Percentiles rank a stretch among this genome's conserved stretches.
Conservation (phyloP, 225 moss, liverwort and hornwort species). For the Bryoerythrophyllum caledonicum region DNA sequence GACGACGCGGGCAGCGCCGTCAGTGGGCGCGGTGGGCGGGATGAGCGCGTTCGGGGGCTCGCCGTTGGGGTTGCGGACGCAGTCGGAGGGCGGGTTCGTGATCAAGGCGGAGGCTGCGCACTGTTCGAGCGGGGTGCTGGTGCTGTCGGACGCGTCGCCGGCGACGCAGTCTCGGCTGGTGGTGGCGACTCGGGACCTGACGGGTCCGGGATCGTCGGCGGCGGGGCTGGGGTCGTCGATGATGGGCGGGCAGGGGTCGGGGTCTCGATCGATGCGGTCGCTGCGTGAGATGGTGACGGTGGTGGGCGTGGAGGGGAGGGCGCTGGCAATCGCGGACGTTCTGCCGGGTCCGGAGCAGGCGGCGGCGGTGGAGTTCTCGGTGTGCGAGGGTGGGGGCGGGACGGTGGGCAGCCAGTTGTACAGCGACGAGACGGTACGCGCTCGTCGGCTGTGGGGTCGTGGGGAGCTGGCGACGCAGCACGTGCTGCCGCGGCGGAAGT, state of each 20-base stretch:
- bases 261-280: conserved; percentile 69
- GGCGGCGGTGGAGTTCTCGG: conserved; percentile 88
- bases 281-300: conserved; percentile 88
- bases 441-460: conserved; percentile 89
- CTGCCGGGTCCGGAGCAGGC: conserved; percentile 86
- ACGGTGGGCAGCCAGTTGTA: conserved; percentile 35
- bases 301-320: conserved; percentile 84
- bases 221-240: conserved; percentile 35
- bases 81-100: conserved; percentile 71
- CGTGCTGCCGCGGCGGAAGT: conserved; percentile 77
- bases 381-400: conserved; percentile 71
- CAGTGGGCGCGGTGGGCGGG: conserved; percentile 65
- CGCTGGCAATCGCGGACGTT: conserved; percentile 92
- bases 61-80: conserved; percentile 57
- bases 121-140: conserved; percentile 84
- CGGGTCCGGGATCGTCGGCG: conserved; percentile 50
- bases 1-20: conserved; percentile 92
- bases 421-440: conserved; percentile 76
- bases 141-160: conserved; percentile 91
- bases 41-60: conserved; percentile 49
- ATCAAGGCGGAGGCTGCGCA: conserved; percentile 94
- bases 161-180: conserved; percentile 70
- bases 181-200: conserved; percentile 82
- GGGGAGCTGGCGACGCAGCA: conserved; percentile 98
- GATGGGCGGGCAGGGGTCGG: conserved; percentile 50